Percentiles rank a stretch among this genome's conserved stretches.
Evolutionary conservation across 257 asterid genomes (phyloP).

Genomic region (Misopates orontium): DNA sequence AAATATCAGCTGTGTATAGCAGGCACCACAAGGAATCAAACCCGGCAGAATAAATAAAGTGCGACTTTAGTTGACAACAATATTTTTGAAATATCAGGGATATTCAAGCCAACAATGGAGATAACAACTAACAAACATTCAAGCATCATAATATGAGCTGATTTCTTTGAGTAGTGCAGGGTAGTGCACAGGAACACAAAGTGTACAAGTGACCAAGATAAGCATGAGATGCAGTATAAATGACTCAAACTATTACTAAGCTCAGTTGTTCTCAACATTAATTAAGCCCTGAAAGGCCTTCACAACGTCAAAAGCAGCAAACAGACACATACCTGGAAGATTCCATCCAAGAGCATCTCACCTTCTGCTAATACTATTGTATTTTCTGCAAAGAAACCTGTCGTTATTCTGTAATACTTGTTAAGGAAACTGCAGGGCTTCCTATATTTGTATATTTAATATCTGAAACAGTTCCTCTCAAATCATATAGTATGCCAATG

Average conservation of each 20-base stretch:
- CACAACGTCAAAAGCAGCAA: constrained; percentile 24
- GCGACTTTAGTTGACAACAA: no score
- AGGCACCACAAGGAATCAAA: no score
- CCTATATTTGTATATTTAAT: constrained; percentile 6
- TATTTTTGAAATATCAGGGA: no score
- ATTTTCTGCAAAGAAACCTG: constrained; percentile 89
- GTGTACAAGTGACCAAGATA: constrained; percentile 1
- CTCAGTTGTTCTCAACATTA: background rate
- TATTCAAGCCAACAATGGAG: no score
- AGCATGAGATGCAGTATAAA: constrained; percentile 5
- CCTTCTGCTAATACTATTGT: constrained; percentile 95
- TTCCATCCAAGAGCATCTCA: constrained; percentile 80
- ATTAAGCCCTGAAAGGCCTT: constrained; percentile 15
- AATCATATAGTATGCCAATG: constrained; percentile 11
- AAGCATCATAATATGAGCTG: no score
- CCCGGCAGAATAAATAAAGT: no score
- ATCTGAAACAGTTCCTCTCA: background rate
- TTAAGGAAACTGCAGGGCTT: constrained; percentile 47
- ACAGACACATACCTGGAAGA: constrained; percentile 65
- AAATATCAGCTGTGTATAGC: no score
- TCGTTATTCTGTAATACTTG: constrained; percentile 73
- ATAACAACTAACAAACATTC: no score
- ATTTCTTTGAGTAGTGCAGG: background rate
- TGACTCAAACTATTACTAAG: background rate
- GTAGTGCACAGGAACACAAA: background rate